phyloP scores from a whole-genome alignment of 2,329 filamentous ascomycete genomes.

The Penicillium sp. region DNA sequence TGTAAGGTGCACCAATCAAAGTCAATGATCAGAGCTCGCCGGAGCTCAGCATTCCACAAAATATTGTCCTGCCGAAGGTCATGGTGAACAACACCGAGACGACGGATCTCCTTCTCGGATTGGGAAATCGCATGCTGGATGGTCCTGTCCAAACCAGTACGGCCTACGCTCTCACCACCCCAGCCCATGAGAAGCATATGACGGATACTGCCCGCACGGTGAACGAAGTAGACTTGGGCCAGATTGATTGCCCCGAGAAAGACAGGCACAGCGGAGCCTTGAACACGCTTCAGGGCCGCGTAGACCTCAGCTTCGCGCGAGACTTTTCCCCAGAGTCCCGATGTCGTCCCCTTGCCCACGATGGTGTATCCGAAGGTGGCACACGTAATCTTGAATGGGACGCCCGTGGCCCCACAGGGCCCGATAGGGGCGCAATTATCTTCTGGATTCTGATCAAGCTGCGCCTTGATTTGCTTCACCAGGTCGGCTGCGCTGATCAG shows the following conservation, averaged over 20 bases:
- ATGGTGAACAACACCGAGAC: not conserved
- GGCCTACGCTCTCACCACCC: not conserved
- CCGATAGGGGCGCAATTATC: slow-evolving; percentile 19
- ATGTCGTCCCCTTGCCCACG: slow-evolving; percentile 28
- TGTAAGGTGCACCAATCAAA: not conserved
- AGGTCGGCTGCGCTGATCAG: slow-evolving; percentile 11
- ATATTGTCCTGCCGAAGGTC: slow-evolving; percentile 1
- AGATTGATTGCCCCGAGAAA: not conserved
- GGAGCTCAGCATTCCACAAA: not conserved
- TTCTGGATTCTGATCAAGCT: slow-evolving; percentile 25
- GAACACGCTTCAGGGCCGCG: not conserved
- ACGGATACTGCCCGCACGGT: not conserved
- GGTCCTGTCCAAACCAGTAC: not conserved
- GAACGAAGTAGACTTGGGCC: not conserved
- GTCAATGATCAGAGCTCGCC: not conserved
- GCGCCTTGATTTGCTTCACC: slow-evolving; percentile 17
- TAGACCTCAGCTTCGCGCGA: not conserved
- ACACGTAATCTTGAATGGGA: slow-evolving; percentile 26
- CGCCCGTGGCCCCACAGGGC: slow-evolving; percentile 20
- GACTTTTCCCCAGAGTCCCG: slow-evolving; percentile 2
- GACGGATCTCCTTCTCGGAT: not conserved
- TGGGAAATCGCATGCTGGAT: not conserved
- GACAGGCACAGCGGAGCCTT: not conserved
- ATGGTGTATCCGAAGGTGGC: slow-evolving; percentile 20
- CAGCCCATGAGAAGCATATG: not conserved